A percentile compares a stretch with the other conserved stretches of the same genome.
Conservation (phyloP, 1,284 basidiomycete species). For the Mycena citricolor region DNA sequence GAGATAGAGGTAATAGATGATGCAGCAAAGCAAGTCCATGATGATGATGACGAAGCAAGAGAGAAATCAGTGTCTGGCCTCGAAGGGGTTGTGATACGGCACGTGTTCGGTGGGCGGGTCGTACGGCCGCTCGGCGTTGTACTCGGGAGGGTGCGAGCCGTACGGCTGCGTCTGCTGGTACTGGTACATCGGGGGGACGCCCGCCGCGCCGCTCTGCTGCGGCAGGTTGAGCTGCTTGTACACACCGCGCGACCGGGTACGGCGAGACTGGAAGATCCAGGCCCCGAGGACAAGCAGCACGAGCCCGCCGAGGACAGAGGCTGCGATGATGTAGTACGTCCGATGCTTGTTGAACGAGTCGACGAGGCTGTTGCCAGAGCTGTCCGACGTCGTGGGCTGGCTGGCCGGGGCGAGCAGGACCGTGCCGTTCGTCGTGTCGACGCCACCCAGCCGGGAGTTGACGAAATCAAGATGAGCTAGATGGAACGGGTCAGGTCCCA, state of each 20-base stretch:
- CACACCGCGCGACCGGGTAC: constrained; percentile 5
- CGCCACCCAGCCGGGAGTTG: constrained; percentile 45
- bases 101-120: constrained; percentile 21
- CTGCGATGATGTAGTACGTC: constrained; percentile 21
- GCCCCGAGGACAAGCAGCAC: constrained; percentile 13
- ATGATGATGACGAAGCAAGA: too few species aligned
- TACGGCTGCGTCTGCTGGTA: constrained; percentile 11
- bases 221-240: constrained; percentile 20
- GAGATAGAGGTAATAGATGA: too few species aligned
- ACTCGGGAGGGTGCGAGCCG: constrained; percentile 8
- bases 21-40: too few species aligned
- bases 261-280: constrained; percentile 14
- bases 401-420: constrained; percentile 18
- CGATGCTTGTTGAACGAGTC: neutral
- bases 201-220: neutral
- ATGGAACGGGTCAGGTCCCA: constrained; percentile 23
- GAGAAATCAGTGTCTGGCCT: too few species aligned
- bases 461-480: constrained; percentile 53
- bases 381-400: constrained; percentile 3
- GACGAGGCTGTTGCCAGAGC: neutral
- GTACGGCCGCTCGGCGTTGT: constrained; percentile 22
- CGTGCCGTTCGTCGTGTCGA: constrained; percentile 43
- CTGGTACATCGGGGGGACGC: constrained; percentile 15
- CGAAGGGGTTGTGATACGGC: constrained; percentile 22
- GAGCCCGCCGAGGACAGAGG: constrained; percentile 15